Percentiles rank a stretch among this genome's conserved stretches.
These are phyloP conservation scores for Alternaria incomplexa DNA, from an alignment of 2,329 filamentous ascomycete species.

Conservation along the genomic window DNA sequence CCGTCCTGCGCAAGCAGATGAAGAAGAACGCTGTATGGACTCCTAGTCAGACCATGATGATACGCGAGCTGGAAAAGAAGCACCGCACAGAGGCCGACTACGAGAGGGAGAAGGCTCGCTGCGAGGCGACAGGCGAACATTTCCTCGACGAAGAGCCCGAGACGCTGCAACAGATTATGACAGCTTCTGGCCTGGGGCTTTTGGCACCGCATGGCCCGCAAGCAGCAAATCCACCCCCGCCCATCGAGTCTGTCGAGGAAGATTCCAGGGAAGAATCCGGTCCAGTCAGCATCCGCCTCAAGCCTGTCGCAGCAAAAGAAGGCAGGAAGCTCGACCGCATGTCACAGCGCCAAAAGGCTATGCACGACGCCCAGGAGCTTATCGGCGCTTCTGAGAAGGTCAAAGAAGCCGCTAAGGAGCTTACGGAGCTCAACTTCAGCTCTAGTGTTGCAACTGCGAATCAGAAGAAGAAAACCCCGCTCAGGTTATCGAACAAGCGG, in stretches of 20 bases:
- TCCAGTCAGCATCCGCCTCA: constrained; percentile 75
- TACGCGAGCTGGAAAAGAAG: constrained; percentile 74
- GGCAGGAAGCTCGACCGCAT: constrained; percentile 77
- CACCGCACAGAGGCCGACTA: constrained; percentile 61
- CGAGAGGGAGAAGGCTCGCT: constrained; percentile 62
- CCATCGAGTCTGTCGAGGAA: constrained; percentile 21
- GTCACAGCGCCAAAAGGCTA: constrained; percentile 60
- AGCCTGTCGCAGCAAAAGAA: constrained; percentile 79
- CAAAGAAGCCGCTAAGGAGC: constrained; percentile 41
- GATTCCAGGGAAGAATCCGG: constrained; percentile 63
- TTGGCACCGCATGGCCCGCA: constrained; percentile 17
- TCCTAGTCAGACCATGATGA: constrained; percentile 85
- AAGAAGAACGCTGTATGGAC: constrained; percentile 91
- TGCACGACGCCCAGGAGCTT: constrained; percentile 45
- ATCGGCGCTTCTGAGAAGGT: constrained; percentile 44
- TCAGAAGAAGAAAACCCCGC: constrained; percentile 29
- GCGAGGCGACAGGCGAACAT: constrained; percentile 66
- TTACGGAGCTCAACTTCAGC: constrained; percentile 43
- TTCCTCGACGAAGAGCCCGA: constrained; percentile 65
- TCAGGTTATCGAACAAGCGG: constrained; percentile 56
- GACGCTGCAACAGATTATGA: constrained; percentile 29
- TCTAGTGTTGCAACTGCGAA: constrained; percentile 23
- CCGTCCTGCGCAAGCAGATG: constrained; percentile 79
- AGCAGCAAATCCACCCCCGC: constrained; percentile 15
- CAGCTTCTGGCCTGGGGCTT: constrained; percentile 23